Evolutionary conservation across 1,284 basidiomycete genomes (phyloP).

Genomic region (Trametes sp.): DNA sequence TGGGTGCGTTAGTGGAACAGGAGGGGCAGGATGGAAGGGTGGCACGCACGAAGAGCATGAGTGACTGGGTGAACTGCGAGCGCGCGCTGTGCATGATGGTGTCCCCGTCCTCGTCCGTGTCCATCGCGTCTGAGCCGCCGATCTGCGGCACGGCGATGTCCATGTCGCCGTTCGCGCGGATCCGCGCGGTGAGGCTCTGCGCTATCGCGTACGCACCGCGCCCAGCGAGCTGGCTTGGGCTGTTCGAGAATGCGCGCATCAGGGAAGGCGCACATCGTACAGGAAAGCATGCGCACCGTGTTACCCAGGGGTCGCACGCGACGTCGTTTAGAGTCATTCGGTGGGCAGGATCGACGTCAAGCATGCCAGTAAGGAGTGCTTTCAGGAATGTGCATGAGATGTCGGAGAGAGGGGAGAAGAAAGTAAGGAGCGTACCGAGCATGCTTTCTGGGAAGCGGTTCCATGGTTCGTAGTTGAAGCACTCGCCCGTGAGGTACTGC

Average conservation of each 20-base stretch:
- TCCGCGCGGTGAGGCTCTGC: conserved; percentile 70
- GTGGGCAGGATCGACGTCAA: conserved; percentile 75
- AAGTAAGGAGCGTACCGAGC: conserved; percentile 57
- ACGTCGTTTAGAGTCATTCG: conserved; percentile 80
- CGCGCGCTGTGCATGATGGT: conserved; percentile 58
- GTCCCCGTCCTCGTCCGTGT: conserved; percentile 60
- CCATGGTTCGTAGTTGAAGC: conserved; percentile 88
- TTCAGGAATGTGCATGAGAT: background rate
- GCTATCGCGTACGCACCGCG: conserved; percentile 64
- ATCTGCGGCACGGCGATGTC: conserved; percentile 67
- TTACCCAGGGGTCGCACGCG: conserved; percentile 81
- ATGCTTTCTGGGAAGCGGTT: conserved; percentile 67
- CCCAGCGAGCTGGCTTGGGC: conserved; percentile 74
- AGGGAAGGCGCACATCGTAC: background rate
- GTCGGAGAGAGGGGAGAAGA: background rate
- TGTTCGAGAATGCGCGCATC: conserved; percentile 38
- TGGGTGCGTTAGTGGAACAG: conserved; percentile 9
- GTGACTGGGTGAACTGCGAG: conserved; percentile 68
- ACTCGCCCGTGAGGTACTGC: conserved; percentile 78
- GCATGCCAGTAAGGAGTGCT: conserved; percentile 80
- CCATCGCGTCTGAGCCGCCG: conserved; percentile 28
- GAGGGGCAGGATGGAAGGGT: background rate
- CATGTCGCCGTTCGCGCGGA: conserved; percentile 75
- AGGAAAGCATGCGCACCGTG: conserved; percentile 54
- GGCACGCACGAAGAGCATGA: conserved; percentile 64